A percentile compares a stretch with the other conserved stretches of the same genome.
Evolutionary conservation across 1,284 basidiomycete genomes (phyloP).

Genomic region (Mrakiaceae sp.): DNA sequence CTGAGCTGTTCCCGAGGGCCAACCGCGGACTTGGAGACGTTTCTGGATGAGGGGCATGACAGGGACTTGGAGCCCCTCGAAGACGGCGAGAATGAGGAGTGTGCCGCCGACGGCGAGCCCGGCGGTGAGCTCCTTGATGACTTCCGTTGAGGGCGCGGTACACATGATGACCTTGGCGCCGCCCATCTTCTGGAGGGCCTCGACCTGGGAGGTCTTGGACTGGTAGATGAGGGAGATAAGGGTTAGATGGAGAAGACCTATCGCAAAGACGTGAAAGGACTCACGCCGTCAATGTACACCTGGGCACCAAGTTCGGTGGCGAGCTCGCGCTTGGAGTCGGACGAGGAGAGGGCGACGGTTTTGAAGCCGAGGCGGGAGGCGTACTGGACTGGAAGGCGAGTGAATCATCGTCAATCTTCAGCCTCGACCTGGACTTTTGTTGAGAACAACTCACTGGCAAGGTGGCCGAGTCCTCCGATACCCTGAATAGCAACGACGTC

Average conservation of each 20-base stretch:
- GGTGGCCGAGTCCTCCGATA: slow-evolving; percentile 25
- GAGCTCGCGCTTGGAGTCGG: slow-evolving; percentile 20
- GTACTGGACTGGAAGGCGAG: slow-evolving; percentile 7
- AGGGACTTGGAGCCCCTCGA: slow-evolving; percentile 20
- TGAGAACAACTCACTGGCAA: neutral
- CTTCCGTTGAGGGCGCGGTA: slow-evolving; percentile 31
- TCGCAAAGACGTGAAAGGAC: slow-evolving; percentile 2
- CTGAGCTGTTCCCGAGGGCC: slow-evolving; percentile 29
- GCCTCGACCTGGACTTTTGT: too few relatives aligned
- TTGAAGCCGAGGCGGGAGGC: slow-evolving; percentile 14
- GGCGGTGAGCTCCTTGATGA: slow-evolving; percentile 27
- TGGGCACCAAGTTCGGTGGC: slow-evolving; percentile 21
- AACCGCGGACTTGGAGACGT: slow-evolving; percentile 31
- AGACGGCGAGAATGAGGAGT: slow-evolving; percentile 26
- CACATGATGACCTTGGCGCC: slow-evolving; percentile 31
- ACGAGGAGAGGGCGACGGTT: slow-evolving; percentile 20
- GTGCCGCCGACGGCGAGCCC: slow-evolving; percentile 32
- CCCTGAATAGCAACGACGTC: slow-evolving; percentile 36
- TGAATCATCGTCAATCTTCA: neutral
- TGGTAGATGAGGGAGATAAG: slow-evolving; percentile 14
- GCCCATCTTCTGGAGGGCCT: slow-evolving; percentile 33
- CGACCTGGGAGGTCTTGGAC: slow-evolving; percentile 17
- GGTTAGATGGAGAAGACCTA: neutral
- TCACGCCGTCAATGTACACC: slow-evolving; percentile 20
- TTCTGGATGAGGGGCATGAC: slow-evolving; percentile 29